These are phyloP conservation scores for Nasturtium officinale DNA, from an alignment of 345 rosid genomes.

Conservation along the genomic window DNA sequence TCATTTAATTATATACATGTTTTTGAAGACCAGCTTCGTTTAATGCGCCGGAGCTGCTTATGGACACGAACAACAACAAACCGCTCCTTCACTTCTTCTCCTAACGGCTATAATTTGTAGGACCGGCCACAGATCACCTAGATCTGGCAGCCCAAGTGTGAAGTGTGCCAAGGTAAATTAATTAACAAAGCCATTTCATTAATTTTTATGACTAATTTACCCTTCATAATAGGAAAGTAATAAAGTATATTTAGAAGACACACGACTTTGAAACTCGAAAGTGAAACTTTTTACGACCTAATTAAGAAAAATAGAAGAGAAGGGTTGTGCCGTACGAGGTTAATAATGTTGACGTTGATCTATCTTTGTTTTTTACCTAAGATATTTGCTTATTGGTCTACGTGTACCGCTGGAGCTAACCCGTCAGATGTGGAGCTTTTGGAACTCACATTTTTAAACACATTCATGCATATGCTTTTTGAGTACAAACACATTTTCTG, in stretches of 20 bases:
- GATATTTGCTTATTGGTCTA: constrained; percentile 17
- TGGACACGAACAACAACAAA: constrained; percentile 20
- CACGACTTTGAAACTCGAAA: constrained; percentile 28
- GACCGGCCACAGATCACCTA: constrained; percentile 27
- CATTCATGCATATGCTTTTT: neutral
- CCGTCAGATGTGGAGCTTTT: neutral
- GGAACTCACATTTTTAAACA: neutral
- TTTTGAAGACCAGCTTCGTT: constrained; percentile 34
- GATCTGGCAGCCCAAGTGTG: constrained; percentile 19
- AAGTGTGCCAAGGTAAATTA: neutral
- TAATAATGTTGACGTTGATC: constrained; percentile 31
- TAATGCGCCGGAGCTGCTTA: constrained; percentile 32
- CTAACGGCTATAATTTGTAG: constrained; percentile 41
- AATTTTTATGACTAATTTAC: neutral
- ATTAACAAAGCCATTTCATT: neutral
- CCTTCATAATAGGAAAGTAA: neutral
- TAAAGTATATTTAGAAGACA: constrained; percentile 10
- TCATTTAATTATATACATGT: neutral
- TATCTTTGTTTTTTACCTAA: neutral
- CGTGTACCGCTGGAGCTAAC: constrained; percentile 11
- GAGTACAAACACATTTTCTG: neutral
- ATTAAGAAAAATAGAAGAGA: neutral
- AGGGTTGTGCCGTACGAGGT: constrained; percentile 41
- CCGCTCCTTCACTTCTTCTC: constrained; percentile 36
- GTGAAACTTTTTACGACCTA: neutral